A percentile compares a stretch with the other conserved stretches of the same genome.
phyloP scores from a whole-genome alignment of 1,139 yeast genomes.

The Pichia sp. region DNA sequence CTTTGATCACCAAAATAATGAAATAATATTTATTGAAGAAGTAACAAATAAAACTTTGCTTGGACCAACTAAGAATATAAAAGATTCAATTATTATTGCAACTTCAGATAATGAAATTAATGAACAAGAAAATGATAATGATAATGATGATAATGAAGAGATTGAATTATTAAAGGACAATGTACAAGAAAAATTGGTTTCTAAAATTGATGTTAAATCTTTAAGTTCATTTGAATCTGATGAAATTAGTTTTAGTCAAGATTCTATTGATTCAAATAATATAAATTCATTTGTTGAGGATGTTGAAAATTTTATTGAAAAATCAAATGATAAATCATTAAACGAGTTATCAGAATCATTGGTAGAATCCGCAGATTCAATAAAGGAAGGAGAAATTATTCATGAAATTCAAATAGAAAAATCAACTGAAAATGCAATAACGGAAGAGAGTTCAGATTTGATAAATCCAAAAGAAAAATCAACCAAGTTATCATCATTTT shows the following conservation, averaged over 20 bases:
- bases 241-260: slow-evolving; percentile 3
- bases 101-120: slow-evolving; percentile 1
- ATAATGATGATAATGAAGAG: background rate
- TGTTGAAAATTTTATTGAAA: background rate
- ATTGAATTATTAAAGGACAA: background rate
- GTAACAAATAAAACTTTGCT: background rate
- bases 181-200: background rate
- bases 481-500: no score
- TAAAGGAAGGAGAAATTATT: no score
- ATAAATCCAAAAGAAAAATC: no score
- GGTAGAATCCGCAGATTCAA: no score
- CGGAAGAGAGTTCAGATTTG: no score
- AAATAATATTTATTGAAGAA: background rate
- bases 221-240: slow-evolving; percentile 27
- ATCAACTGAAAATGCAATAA: no score
- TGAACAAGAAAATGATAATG: background rate
- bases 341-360: no score
- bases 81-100: slow-evolving; percentile 1
- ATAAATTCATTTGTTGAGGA: background rate
- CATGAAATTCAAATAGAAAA: no score
- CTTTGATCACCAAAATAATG: background rate
- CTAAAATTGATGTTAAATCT: slow-evolving; percentile 28
- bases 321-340: background rate
- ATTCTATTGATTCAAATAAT: slow-evolving; percentile 1
- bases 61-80: slow-evolving; percentile 11